Percentiles rank a stretch among this genome's conserved stretches.
These are phyloP conservation scores for Apiospora rasikravindrae DNA, from an alignment of 2,329 filamentous ascomycete species.

Conservation along the genomic window DNA sequence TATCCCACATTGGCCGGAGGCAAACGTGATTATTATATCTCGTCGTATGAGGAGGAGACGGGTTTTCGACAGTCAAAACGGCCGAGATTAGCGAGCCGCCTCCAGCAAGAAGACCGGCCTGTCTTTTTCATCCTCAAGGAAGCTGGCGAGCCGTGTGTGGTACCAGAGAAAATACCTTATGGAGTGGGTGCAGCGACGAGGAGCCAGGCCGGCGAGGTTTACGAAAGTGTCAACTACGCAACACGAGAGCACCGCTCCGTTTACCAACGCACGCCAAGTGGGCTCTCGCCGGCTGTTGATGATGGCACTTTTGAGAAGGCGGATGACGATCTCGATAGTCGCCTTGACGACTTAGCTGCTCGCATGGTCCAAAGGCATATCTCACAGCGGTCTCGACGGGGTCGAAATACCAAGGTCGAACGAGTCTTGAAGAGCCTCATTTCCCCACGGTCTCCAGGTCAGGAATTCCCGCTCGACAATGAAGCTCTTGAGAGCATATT, in stretches of 20 bases:
- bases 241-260: not conserved
- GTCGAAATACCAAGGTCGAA: slow-evolving; percentile 57
- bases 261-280: not conserved
- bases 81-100: slow-evolving; percentile 27
- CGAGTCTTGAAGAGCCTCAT: slow-evolving; percentile 65
- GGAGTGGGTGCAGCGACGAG: slow-evolving; percentile 8
- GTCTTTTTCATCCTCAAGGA: slow-evolving; percentile 43
- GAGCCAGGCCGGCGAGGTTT: not conserved
- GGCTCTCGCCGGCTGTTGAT: slow-evolving; percentile 30
- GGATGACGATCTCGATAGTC: slow-evolving; percentile 43
- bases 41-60: slow-evolving; percentile 36
- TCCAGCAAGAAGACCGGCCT: slow-evolving; percentile 28
- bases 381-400: slow-evolving; percentile 48
- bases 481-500: slow-evolving; percentile 63
- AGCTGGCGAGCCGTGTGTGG: slow-evolving; percentile 18
- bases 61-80: slow-evolving; percentile 43
- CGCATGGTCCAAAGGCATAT: slow-evolving; percentile 55
- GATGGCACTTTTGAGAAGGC: slow-evolving; percentile 31
- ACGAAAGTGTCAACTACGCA: not conserved
- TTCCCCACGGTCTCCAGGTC: slow-evolving; percentile 50
- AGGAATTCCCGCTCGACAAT: slow-evolving; percentile 61
- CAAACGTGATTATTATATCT: slow-evolving; percentile 44
- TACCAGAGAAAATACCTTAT: not conserved
- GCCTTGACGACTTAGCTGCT: slow-evolving; percentile 55
- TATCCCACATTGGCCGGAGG: slow-evolving; percentile 39